Conservation (phyloP, 495 filamentous ascomycete species). For the Daldinia grandis region DNA sequence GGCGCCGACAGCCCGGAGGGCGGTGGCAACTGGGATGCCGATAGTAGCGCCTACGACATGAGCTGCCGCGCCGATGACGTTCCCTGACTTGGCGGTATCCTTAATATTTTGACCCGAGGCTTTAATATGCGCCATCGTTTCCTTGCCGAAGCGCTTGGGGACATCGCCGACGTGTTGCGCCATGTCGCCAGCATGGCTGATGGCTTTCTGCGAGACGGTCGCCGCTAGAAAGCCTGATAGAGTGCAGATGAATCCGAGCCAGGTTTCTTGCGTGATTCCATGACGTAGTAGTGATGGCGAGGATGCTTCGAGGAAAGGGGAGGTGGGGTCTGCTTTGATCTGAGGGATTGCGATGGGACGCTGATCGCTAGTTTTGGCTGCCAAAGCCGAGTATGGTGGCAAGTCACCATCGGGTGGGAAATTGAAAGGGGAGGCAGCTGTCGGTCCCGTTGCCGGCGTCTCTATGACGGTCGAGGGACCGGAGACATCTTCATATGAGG, state of each 20-base stretch:
- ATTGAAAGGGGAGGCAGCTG: slow-evolving; percentile 42
- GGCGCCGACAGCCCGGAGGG: slow-evolving; percentile 37
- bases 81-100: slow-evolving; percentile 38
- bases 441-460: slow-evolving; percentile 16
- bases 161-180: slow-evolving; percentile 38
- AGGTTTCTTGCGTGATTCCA: slow-evolving; percentile 41
- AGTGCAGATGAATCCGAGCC: slow-evolving; percentile 42
- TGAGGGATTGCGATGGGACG: slow-evolving; percentile 47
- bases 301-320: slow-evolving; percentile 44
- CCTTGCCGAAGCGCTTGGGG: slow-evolving; percentile 43
- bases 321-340: slow-evolving; percentile 25
- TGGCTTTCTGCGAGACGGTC: slow-evolving; percentile 44
- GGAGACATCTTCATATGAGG: slow-evolving; percentile 22
- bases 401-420: slow-evolving; percentile 40
- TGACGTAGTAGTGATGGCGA: slow-evolving; percentile 33
- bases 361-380: not conserved
- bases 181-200: slow-evolving; percentile 44
- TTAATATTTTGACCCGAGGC: slow-evolving; percentile 29
- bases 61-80: slow-evolving; percentile 39
- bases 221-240: slow-evolving; percentile 48
- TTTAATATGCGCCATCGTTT: slow-evolving; percentile 36
- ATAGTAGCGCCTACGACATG: slow-evolving; percentile 38
- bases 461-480: slow-evolving; percentile 9
- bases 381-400: slow-evolving; percentile 14
- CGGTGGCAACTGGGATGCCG: slow-evolving; percentile 36